A percentile compares a stretch with the other conserved stretches of the same genome.
phyloP scores from a whole-genome alignment of 139 green algal species.

The Coelastrella sp. region DNA sequence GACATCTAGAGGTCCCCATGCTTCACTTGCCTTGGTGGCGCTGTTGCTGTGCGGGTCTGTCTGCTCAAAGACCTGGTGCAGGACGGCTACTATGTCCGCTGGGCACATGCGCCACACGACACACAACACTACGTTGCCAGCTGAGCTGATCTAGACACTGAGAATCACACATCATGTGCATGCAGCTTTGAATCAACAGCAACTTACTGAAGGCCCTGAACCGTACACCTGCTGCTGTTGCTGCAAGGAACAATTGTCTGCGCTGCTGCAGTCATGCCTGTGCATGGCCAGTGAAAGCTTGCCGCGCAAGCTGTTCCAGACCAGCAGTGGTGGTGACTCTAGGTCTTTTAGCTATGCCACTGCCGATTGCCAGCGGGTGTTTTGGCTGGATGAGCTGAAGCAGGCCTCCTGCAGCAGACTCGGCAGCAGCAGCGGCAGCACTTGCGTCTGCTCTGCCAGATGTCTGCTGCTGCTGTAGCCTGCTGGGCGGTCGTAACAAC shows the following conservation, averaged over 20 bases:
- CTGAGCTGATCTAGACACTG: no score
- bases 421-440: background rate
- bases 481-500: background rate
- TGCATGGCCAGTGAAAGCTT: background rate
- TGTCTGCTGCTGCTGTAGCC: constrained; percentile 6
- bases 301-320: background rate
- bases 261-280: background rate
- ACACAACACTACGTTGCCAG: no score
- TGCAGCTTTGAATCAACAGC: background rate
- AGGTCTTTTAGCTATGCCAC: background rate
- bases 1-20: no score
- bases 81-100: no score
- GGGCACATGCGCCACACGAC: no score
- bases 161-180: no score
- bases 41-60: no score
- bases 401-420: background rate
- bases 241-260: background rate
- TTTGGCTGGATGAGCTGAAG: background rate
- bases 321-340: background rate
- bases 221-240: background rate
- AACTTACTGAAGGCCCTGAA: background rate
- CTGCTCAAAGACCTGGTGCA: no score
- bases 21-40: no score
- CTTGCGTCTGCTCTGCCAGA: no score
- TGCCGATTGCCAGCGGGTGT: background rate